Evolutionary conservation across 345 rosid species (phyloP), one percentile per base, ranked within the genome.

Genomic region (Xanthoceras sorbifolium): DNA sequence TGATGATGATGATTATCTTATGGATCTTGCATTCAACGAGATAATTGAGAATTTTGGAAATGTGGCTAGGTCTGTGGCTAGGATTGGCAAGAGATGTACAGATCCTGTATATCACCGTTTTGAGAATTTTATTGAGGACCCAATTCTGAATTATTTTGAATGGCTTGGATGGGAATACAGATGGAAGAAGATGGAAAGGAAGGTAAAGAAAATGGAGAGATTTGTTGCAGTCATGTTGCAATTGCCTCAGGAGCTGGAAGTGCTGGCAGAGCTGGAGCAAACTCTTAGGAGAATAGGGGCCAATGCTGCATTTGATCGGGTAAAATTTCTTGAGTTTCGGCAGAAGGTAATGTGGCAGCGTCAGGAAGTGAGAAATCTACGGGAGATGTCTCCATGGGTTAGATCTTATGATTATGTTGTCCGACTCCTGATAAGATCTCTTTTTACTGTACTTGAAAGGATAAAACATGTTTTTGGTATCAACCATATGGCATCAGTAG

Each of bases 181-280:
- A 67, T 72, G 75, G 78, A 86, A 85, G 82, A 89, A 89, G 87
- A 91, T 91, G 95, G 93, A 89, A 67, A 87, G 80, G 84, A 88
- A 83, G 81, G 87, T 89, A 65, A 91, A 87, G 83, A 88, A 91
- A 70, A 86, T 89, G 92, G 89, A 86, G 85, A 81, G 85, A 69
- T 88, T 86, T 79, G 78, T 81, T 64, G 86, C 81, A 3, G 76
- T 74, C 29, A 86, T 83, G 28, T 78, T 82, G 79, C 90, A 89
- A 73, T 80, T 88, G 80, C 72, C 89, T 69, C 87, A 83, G 28
- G 93, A 91, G 83, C 75, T 86, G 72, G 93, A 89, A 63, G 92
- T 88, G 69, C 80, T 89, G 68, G 89, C 86, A 5, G 95, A 91
- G 75, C 90, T 87, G 54, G 93, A 91, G 82, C 90, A 86, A 80